phyloP scores from a whole-genome alignment of 441 rosid species.

The Dalechampia spathulata region DNA sequence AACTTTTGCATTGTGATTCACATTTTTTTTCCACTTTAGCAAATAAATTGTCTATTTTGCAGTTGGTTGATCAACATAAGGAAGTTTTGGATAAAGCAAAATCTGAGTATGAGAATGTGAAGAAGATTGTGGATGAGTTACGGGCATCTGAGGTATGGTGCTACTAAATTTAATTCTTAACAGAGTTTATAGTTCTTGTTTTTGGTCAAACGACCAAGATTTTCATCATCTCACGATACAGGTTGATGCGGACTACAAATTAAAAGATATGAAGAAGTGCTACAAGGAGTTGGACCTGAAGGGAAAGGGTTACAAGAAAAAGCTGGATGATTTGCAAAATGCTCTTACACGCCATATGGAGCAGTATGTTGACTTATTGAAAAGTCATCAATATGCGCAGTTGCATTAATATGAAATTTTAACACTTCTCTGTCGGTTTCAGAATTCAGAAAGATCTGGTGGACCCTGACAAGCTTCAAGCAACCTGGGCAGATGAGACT shows the following conservation, averaged over 20 bases:
- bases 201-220: constrained; percentile 4
- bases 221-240: constrained; percentile 18
- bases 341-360: constrained; percentile 66
- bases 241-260: constrained; percentile 81
- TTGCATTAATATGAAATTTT: constrained; percentile 11
- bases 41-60: constrained; percentile 16
- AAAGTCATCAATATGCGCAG: constrained; percentile 2
- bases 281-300: constrained; percentile 72
- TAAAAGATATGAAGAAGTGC: constrained; percentile 74
- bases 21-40: constrained; percentile 7
- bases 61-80: constrained; percentile 78
- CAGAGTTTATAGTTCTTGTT: constrained; percentile 13
- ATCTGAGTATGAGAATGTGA: constrained; percentile 57
- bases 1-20: constrained; percentile 6
- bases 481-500: constrained; percentile 48
- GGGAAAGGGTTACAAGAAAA: constrained; percentile 78
- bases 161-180: constrained; percentile 4
- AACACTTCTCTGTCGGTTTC: constrained; percentile 27
- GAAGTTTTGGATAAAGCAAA: constrained; percentile 64
- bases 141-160: constrained; percentile 74
- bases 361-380: constrained; percentile 54
- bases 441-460: constrained; percentile 92
- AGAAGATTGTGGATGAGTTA: constrained; percentile 70
- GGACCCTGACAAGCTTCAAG: constrained; percentile 87
- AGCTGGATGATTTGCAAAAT: constrained; percentile 69